Evolutionary conservation across 2,329 filamentous ascomycete genomes (phyloP).

Genomic region (Paecilomyces fulvus): DNA sequence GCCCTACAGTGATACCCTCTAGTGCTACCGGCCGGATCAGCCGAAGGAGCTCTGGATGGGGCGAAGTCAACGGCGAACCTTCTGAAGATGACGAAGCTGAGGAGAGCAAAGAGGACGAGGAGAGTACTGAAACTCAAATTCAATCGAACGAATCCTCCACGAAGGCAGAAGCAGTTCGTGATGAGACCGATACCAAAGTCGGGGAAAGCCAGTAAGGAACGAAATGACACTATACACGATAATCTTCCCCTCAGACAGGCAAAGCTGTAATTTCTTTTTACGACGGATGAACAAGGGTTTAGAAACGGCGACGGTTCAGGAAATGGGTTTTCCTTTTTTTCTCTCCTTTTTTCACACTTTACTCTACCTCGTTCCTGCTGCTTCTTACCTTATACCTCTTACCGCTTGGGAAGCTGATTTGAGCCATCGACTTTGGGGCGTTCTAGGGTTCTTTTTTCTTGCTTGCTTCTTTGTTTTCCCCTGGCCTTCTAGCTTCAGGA

Average conservation of each 20-base stretch:
- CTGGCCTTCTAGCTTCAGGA: neutral
- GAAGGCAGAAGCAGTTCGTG: neutral
- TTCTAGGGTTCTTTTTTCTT: neutral
- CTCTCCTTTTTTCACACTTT: neutral
- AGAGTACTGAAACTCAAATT: slow-evolving; percentile 6
- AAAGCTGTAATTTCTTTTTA: neutral
- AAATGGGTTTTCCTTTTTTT: neutral
- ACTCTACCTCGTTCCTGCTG: neutral
- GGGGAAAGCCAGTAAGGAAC: neutral
- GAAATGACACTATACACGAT: neutral
- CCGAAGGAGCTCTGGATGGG: slow-evolving; percentile 37
- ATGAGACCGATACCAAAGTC: neutral
- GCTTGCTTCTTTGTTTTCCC: neutral
- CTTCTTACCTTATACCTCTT: neutral
- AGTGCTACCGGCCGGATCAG: slow-evolving; percentile 25
- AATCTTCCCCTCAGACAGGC: neutral
- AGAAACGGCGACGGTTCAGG: neutral
- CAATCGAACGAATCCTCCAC: neutral
- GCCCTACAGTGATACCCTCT: slow-evolving; percentile 33
- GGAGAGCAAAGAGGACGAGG: slow-evolving; percentile 26
- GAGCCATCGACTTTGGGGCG: neutral
- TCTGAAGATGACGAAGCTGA: slow-evolving; percentile 21
- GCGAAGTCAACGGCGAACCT: slow-evolving; percentile 34
- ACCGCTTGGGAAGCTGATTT: neutral
- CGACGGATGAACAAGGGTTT: neutral